These are phyloP conservation scores for Rubia tinctorum DNA, from an alignment of 305 asterid species.

Conservation along the genomic window DNA sequence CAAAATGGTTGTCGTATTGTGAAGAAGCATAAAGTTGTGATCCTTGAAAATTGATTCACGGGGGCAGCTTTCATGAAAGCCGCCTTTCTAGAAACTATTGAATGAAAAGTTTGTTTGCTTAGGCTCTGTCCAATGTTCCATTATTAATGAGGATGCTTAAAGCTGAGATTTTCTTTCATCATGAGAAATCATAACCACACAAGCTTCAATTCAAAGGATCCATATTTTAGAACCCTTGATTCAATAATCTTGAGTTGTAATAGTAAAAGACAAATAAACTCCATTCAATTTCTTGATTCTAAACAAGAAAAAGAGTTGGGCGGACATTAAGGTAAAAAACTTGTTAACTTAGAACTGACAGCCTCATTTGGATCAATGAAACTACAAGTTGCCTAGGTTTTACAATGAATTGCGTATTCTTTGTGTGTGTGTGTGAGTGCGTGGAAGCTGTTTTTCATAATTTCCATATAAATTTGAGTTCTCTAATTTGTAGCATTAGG, in stretches of 20 bases:
- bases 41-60: no score
- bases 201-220: neutral
- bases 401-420: constrained; percentile 5
- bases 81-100: no score
- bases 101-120: no score
- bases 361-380: neutral
- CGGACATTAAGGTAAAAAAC: neutral
- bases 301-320: neutral
- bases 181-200: no score
- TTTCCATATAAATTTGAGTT: neutral
- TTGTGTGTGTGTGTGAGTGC: neutral
- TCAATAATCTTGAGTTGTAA: neutral
- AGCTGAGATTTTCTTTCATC: neutral
- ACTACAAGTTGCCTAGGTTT: neutral
- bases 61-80: no score
- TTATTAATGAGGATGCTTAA: no score
- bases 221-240: no score
- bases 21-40: no score
- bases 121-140: no score
- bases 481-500: constrained; percentile 25
- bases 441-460: neutral
- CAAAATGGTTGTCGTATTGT: no score
- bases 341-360: neutral
- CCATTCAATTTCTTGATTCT: no score
- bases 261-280: no score